phyloP scores from a whole-genome alignment of 305 asterid genomes.

The Solanum hybrid region DNA sequence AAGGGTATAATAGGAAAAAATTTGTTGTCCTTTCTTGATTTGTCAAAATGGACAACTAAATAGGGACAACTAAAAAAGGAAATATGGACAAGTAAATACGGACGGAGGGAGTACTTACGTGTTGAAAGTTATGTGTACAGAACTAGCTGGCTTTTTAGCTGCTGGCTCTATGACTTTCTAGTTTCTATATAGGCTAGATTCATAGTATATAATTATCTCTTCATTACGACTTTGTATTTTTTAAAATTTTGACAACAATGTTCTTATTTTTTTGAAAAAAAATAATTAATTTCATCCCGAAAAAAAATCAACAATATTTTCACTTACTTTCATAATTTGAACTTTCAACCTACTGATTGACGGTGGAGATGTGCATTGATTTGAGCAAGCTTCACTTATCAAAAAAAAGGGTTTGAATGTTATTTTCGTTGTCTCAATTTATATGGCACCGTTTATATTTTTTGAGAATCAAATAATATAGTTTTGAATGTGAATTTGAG shows the following conservation, averaged over 20 bases:
- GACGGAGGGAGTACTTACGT: no score
- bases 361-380: neutral
- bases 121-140: neutral
- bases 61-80: no score
- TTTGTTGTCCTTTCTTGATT: no score
- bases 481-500: neutral
- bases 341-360: neutral
- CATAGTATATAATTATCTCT: neutral
- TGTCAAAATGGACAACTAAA: no score
- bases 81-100: no score
- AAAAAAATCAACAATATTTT: neutral
- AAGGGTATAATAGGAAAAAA: no score
- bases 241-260: neutral
- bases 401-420: neutral
- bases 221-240: neutral
- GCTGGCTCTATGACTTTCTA: neutral
- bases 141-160: neutral
- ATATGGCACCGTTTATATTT: fast-evolving
- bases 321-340: neutral
- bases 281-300: no score
- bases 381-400: neutral
- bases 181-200: neutral
- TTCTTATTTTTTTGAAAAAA: neutral
- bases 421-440: neutral
- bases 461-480: neutral